Evolutionary conservation across 768 basidiomycete genomes (phyloP).

Genomic region (Suillus alpinus): DNA sequence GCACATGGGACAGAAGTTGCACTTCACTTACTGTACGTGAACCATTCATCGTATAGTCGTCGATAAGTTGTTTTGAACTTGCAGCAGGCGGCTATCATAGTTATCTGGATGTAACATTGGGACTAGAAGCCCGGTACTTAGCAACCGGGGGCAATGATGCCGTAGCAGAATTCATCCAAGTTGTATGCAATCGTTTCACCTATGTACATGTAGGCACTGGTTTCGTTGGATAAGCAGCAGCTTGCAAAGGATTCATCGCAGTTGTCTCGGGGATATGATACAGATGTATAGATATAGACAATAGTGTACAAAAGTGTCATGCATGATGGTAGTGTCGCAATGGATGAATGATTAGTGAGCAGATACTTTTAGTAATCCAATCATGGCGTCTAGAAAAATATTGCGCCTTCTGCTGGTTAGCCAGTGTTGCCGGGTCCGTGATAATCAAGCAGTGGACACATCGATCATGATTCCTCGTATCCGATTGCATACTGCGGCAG

Average conservation of each 20-base stretch:
- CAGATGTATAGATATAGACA: conserved; percentile 1
- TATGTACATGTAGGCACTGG: too few species aligned
- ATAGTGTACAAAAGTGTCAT: conserved; percentile 10
- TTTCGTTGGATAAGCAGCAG: too few species aligned
- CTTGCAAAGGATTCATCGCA: background rate
- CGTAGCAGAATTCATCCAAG: too few species aligned
- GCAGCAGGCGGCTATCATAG: background rate
- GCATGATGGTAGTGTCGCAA: conserved; percentile 9
- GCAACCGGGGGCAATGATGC: too few species aligned
- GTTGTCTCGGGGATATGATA: conserved; percentile 7
- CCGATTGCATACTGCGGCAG: conserved; percentile 73
- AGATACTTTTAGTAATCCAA: conserved; percentile 7
- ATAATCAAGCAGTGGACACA: conserved; percentile 5
- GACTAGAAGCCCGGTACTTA: too few species aligned
- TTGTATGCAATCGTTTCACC: too few species aligned
- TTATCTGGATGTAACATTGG: background rate
- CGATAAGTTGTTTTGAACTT: background rate
- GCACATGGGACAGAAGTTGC: background rate
- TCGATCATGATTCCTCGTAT: conserved; percentile 81
- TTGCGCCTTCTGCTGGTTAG: conserved; percentile 3
- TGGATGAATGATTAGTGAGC: conserved; percentile 10
- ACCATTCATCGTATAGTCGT: background rate
- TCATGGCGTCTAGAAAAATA: conserved; percentile 6
- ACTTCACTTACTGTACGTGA: background rate
- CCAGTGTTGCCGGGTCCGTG: background rate